Conservation (phyloP, 2,329 filamentous ascomycete genomes). For the Botrytis byssoidea region DNA sequence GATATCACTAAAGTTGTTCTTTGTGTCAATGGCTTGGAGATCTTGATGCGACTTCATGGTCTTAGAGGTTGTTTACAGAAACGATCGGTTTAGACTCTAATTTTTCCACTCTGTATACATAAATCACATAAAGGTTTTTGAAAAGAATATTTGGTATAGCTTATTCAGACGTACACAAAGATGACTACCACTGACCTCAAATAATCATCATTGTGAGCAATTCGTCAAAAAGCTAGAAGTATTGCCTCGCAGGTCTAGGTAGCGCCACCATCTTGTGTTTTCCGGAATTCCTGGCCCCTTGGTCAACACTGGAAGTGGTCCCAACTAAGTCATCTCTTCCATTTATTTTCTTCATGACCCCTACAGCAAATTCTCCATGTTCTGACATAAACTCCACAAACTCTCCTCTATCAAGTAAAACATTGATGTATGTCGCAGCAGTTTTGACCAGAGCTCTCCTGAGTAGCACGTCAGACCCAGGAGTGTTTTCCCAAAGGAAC, state of each 20-base stretch:
- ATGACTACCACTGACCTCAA: neutral
- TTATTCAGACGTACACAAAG: neutral
- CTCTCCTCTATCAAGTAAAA: conserved; percentile 23
- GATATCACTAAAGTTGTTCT: neutral
- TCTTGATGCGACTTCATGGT: neutral
- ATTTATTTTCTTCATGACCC: neutral
- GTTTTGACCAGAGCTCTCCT: conserved; percentile 22
- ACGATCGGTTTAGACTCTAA: neutral
- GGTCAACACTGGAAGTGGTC: neutral
- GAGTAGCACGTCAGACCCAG: conserved; percentile 20
- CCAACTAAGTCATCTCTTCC: neutral
- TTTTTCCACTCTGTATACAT: neutral
- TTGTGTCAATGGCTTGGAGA: neutral
- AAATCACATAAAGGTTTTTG: neutral
- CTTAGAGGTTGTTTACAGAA: neutral
- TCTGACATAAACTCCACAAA: conserved; percentile 20
- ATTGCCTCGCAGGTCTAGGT: neutral
- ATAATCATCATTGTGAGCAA: neutral
- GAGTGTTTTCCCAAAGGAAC: conserved; percentile 23
- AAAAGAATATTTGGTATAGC: neutral
- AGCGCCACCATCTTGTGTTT: neutral
- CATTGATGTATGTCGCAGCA: conserved; percentile 15
- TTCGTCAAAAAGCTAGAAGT: neutral
- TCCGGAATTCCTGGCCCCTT: neutral
- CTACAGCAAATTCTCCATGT: conserved; percentile 12